Conservation (phyloP, 2,329 filamentous ascomycete genomes). For the Plectosphaerella plurivora region DNA sequence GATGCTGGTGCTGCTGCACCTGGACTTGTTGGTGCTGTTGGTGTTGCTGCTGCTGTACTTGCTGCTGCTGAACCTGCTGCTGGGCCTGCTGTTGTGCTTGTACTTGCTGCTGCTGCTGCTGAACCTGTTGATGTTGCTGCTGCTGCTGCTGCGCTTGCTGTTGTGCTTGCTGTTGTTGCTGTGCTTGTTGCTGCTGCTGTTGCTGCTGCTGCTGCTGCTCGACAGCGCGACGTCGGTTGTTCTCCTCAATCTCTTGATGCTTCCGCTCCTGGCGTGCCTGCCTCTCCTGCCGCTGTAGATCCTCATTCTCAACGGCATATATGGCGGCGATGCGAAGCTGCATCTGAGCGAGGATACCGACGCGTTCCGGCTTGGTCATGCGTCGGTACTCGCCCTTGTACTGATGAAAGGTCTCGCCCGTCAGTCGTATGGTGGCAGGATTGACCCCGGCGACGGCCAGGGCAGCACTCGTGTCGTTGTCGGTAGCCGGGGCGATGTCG, state of each 20-base stretch:
- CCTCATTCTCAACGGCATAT: constrained; percentile 40
- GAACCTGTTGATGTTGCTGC: constrained; percentile 11
- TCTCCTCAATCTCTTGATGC: constrained; percentile 31
- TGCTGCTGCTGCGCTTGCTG: constrained; percentile 11
- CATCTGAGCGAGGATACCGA: constrained; percentile 32
- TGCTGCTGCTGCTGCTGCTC: constrained; percentile 20
- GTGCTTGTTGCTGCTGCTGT: constrained; percentile 10
- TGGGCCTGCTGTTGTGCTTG: constrained; percentile 13
- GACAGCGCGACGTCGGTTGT: constrained; percentile 19
- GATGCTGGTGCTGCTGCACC: constrained; percentile 14
- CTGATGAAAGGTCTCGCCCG: constrained; percentile 38
- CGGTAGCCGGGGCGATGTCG: constrained; percentile 6
- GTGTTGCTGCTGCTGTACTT: background rate
- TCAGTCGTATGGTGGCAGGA: constrained; percentile 30
- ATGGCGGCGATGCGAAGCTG: constrained; percentile 38
- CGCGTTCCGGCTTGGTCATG: constrained; percentile 32
- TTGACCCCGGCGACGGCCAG: constrained; percentile 35
- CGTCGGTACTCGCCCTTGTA: constrained; percentile 39
- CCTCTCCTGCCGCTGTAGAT: constrained; percentile 32
- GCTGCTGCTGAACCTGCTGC: background rate
- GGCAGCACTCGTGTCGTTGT: constrained; percentile 25
- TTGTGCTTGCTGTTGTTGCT: constrained; percentile 9
- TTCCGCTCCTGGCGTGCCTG: constrained; percentile 32
- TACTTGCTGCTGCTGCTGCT: constrained; percentile 19
- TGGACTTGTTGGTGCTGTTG: constrained; percentile 13